phyloP scores from a whole-genome alignment of 2,329 filamentous ascomycete species.

The Alternaria dauci region DNA sequence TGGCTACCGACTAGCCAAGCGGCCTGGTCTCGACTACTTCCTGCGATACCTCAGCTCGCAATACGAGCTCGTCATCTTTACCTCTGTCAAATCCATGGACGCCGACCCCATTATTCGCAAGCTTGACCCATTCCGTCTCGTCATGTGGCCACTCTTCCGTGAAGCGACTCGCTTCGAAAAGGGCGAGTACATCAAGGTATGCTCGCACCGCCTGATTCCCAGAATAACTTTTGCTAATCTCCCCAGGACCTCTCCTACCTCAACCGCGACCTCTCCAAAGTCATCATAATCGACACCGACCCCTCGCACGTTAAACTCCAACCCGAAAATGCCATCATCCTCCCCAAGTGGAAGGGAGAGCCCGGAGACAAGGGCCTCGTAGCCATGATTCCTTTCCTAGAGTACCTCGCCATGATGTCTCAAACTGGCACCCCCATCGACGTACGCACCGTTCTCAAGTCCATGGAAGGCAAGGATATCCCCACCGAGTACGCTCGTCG shows the following conservation, averaged over 20 bases:
- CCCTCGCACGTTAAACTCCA: slow-evolving; percentile 82
- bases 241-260: slow-evolving; percentile 91
- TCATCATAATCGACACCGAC: slow-evolving; percentile 92
- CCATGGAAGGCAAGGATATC: slow-evolving; percentile 88
- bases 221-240: slow-evolving; percentile 20
- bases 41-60: slow-evolving; percentile 96
- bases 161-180: slow-evolving; percentile 98
- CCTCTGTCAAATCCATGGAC: slow-evolving; percentile 81
- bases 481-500: slow-evolving; percentile 88
- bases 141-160: slow-evolving; percentile 92
- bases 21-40: slow-evolving; percentile 96
- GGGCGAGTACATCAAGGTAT: slow-evolving; percentile 93
- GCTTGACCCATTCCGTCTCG: slow-evolving; percentile 92
- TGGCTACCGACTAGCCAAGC: slow-evolving; percentile 94
- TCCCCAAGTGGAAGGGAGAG: slow-evolving; percentile 90
- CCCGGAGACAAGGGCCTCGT: slow-evolving; percentile 86
- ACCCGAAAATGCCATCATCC: slow-evolving; percentile 93
- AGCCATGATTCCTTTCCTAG: slow-evolving; percentile 91
- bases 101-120: slow-evolving; percentile 91
- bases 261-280: slow-evolving; percentile 94
- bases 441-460: slow-evolving; percentile 84
- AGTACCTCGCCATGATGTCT: slow-evolving; percentile 91
- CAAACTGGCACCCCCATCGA: slow-evolving; percentile 72
- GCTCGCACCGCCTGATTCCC: slow-evolving; percentile 17
- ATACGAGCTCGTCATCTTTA: slow-evolving; percentile 97